phyloP scores from a whole-genome alignment of 768 basidiomycete species.

The Phylloporus sp. region DNA sequence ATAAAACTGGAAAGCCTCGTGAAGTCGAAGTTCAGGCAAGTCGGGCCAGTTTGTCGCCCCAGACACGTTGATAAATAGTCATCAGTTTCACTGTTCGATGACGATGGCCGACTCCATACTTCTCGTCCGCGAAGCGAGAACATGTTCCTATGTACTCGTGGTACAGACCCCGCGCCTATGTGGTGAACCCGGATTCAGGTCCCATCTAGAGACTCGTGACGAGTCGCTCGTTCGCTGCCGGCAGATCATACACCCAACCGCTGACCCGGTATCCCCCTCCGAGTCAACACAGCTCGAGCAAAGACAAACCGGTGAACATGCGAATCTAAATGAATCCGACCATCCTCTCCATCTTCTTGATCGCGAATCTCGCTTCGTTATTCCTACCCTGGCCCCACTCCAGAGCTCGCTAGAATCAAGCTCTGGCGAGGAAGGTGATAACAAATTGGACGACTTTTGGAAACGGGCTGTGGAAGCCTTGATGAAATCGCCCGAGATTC shows the following conservation, averaged over 20 bases:
- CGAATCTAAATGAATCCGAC: constrained; percentile 45
- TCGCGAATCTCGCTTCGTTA: constrained; percentile 45
- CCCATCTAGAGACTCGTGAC: constrained; percentile 57
- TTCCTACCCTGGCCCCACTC: constrained; percentile 26
- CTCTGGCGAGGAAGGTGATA: constrained; percentile 14
- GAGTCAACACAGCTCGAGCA: constrained; percentile 30
- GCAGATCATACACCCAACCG: constrained; percentile 48
- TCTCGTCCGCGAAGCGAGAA: constrained; percentile 89
- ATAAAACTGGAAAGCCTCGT: constrained; percentile 82
- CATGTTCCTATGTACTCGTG: constrained; percentile 90
- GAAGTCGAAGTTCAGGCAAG: constrained; percentile 93
- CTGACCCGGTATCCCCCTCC: constrained; percentile 18
- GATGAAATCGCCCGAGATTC: constrained; percentile 30
- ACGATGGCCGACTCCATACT: constrained; percentile 86
- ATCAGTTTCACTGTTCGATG: constrained; percentile 93
- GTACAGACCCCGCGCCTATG: constrained; percentile 94
- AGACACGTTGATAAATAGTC: constrained; percentile 1
- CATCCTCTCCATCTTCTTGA: constrained; percentile 50
- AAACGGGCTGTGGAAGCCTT: constrained; percentile 28
- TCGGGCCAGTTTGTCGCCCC: constrained; percentile 6
- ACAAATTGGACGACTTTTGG: constrained; percentile 20
- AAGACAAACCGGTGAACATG: constrained; percentile 25
- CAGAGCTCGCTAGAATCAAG: constrained; percentile 17
- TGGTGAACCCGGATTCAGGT: constrained; percentile 87
- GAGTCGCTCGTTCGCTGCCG: constrained; percentile 76